A percentile compares a stretch with the other conserved stretches of the same genome.
Evolutionary conservation across 2,329 filamentous ascomycete species (phyloP).

Genomic region (Aspergillus tanneri): DNA sequence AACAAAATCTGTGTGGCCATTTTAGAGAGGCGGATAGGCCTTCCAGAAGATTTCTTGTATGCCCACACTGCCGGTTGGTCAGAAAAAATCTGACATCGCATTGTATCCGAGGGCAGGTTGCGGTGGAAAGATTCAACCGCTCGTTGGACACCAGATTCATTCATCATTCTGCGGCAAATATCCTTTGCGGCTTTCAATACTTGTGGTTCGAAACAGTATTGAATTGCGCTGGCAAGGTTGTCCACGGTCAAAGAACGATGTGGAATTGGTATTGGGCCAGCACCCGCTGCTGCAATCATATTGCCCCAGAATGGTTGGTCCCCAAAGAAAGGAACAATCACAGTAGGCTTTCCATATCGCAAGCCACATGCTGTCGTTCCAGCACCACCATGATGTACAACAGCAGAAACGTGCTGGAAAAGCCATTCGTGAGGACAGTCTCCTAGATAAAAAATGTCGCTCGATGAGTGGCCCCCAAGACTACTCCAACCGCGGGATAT

Average conservation of each 20-base stretch:
- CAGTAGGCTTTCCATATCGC: slow-evolving; percentile 51
- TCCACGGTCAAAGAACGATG: slow-evolving; percentile 47
- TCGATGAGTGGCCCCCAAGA: slow-evolving; percentile 37
- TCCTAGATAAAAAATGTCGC: slow-evolving; percentile 51
- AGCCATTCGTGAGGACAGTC: slow-evolving; percentile 61
- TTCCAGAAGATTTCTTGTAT: slow-evolving; percentile 14
- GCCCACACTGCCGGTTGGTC: slow-evolving; percentile 32
- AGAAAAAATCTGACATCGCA: slow-evolving; percentile 28
- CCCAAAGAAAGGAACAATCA: slow-evolving; percentile 59
- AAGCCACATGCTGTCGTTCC: slow-evolving; percentile 60
- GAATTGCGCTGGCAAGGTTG: slow-evolving; percentile 49
- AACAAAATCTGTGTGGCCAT: slow-evolving; percentile 26
- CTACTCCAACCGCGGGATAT: slow-evolving; percentile 58
- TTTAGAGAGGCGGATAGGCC: slow-evolving; percentile 23
- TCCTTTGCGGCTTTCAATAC: slow-evolving; percentile 38
- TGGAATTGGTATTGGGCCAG: slow-evolving; percentile 51
- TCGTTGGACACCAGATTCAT: slow-evolving; percentile 42
- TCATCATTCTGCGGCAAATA: slow-evolving; percentile 41
- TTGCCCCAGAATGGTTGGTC: slow-evolving; percentile 58
- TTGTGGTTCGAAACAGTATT: slow-evolving; percentile 42
- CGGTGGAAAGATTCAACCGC: slow-evolving; percentile 50
- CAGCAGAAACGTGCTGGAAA: slow-evolving; percentile 55
- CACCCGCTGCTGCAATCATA: slow-evolving; percentile 52
- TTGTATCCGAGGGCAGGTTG: slow-evolving; percentile 26
- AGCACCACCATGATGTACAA: slow-evolving; percentile 61